phyloP scores from a whole-genome alignment of 202 grass and related monocot genomes.

The Brachypodium distachyon region DNA sequence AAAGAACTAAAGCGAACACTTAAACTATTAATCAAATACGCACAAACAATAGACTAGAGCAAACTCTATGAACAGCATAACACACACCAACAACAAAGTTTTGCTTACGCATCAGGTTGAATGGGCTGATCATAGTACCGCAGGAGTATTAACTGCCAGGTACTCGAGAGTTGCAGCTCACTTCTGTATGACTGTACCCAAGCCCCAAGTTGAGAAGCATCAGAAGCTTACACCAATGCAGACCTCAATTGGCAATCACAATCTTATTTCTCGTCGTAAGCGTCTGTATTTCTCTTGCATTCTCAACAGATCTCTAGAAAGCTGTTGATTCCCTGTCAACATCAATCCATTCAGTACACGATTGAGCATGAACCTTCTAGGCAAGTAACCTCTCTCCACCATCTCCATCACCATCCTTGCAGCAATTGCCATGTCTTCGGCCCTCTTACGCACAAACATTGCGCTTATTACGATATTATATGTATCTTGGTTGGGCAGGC shows the following conservation, averaged over 20 bases:
- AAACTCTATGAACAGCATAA: background rate
- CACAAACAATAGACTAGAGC: background rate
- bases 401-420: constrained; percentile 84
- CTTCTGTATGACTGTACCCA: background rate
- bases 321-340: constrained; percentile 75
- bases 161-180: background rate
- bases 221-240: background rate
- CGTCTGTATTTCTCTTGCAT: constrained; percentile 73
- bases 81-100: background rate
- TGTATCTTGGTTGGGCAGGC: constrained; percentile 81
- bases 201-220: background rate
- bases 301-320: constrained; percentile 61
- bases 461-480: constrained; percentile 88
- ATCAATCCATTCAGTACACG: constrained; percentile 82
- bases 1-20: background rate
- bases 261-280: constrained; percentile 50
- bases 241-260: constrained; percentile 20
- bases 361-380: constrained; percentile 89
- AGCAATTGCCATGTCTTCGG: constrained; percentile 62
- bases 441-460: constrained; percentile 86
- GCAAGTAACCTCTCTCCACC: constrained; percentile 82
- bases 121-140: background rate
- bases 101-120: background rate
- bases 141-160: background rate
- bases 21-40: background rate